Base-by-base conservation (phyloP, 108 stramenopile species). In the Aurantiochytrium sp. region DNA sequence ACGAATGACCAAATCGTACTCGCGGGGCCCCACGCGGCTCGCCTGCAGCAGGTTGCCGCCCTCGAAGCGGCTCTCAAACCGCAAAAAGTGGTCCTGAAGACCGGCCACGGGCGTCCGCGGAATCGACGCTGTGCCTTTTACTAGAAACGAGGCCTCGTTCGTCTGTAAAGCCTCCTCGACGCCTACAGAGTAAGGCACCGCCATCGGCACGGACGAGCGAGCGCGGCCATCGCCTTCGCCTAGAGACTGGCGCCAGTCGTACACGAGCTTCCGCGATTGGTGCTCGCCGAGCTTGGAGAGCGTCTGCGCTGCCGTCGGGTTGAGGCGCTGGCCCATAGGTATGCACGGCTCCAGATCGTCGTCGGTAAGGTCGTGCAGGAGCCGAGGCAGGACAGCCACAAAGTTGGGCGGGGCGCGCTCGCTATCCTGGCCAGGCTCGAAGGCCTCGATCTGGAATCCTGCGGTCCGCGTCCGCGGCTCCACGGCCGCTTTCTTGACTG, bases 1-100 rank as follows among this genome's bases (percentile, higher is more conserved):
- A 15, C 92, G 65, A 34, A 94, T 87, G 54, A 91, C 88, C 21
- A 94, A 87, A 30, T 93, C 93, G 55, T 94, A 94, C 86, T 92
- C 91, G 6, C 42, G 4, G 17, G 68, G 68, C 3, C 89, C 89
- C 3, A 52, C 68, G 36, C 55, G 50, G n/a, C 1, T 88, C 2
- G 93, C 91, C 0, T 90, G 48, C 2, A 92, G 73, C 2, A 93
- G 91, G 37, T 93, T 93, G 6, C 91, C 92, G 36, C 89, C 86
- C 85, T 93, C 93, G 42, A 93, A 93, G 4, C 90, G 55, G 15
- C 92, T 89, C 32, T 92, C 91, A 30, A 93, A 93, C 12, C 85
- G 87, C 37, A 93, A 48, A 65, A 87, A 91, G 52, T 93, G 92
- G 5, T 24, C 41, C n/a, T 89, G 86, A 32, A 90, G 89, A 6